These are phyloP conservation scores for Suaeda aralocaspica DNA, from an alignment of 148 eudicot species.

Conservation along the genomic window DNA sequence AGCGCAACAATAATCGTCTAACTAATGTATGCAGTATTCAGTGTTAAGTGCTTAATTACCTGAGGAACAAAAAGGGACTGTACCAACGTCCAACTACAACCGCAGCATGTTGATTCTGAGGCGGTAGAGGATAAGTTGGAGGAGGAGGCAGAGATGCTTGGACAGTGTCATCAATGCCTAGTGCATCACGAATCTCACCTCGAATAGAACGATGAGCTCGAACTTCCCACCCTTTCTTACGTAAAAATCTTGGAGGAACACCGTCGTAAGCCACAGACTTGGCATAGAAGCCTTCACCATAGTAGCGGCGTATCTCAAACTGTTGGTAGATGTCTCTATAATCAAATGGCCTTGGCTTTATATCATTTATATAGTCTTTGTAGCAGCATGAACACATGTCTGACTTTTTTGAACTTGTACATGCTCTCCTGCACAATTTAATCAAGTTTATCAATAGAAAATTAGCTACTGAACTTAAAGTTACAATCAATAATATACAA, in stretches of 20 bases:
- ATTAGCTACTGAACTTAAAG: too few relatives aligned
- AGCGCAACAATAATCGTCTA: too few relatives aligned
- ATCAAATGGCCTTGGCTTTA: conserved; percentile 52
- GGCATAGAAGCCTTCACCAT: conserved; percentile 65
- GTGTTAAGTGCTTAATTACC: too few relatives aligned
- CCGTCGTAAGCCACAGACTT: conserved; percentile 67
- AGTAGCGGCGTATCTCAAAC: conserved; percentile 55
- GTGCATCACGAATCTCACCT: conserved; percentile 35
- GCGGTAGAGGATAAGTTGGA: conserved; percentile 30
- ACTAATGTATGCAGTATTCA: too few relatives aligned
- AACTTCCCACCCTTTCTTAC: conserved; percentile 66
- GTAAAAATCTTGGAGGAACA: conserved; percentile 60
- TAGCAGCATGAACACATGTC: conserved; percentile 59
- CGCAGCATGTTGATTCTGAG: conserved; percentile 32
- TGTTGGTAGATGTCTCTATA: conserved; percentile 75
- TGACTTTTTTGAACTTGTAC: conserved; percentile 50
- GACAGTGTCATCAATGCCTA: conserved; percentile 41
- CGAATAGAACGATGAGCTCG: conserved; percentile 31
- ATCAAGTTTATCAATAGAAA: too few relatives aligned
- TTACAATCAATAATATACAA: too few relatives aligned
- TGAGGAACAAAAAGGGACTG: conserved; percentile 45
- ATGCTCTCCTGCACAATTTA: conserved; percentile 43
- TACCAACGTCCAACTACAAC: conserved; percentile 48
- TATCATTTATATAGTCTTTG: conserved; percentile 29
- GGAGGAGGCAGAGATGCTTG: conserved; percentile 34